Conservation (phyloP, 2,329 filamentous ascomycete species). For the Penicillium aurantiogriseum region DNA sequence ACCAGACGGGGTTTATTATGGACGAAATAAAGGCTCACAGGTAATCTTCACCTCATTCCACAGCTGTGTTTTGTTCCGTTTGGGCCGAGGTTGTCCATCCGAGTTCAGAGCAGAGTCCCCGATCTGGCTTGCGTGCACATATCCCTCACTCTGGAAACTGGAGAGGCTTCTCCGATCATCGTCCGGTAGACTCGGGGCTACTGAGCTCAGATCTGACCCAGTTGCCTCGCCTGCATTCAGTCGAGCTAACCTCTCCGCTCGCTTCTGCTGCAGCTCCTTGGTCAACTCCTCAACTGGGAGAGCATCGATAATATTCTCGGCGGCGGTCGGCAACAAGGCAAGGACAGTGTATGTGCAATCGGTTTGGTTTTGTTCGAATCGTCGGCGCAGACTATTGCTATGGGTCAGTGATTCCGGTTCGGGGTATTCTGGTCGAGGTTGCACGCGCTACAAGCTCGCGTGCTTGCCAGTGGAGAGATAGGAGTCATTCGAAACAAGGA, state of each 20-base stretch:
- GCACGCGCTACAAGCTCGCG: conserved; percentile 14
- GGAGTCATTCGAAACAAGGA: neutral
- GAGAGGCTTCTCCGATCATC: conserved; percentile 61
- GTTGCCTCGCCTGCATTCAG: conserved; percentile 56
- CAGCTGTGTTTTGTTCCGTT: conserved; percentile 84
- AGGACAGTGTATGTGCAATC: conserved; percentile 98
- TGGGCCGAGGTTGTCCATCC: conserved; percentile 53
- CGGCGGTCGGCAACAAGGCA: conserved; percentile 88
- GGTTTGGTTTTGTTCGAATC: conserved; percentile 98
- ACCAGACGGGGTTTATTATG: neutral
- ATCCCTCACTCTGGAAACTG: conserved; percentile 77
- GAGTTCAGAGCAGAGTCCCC: conserved; percentile 51
- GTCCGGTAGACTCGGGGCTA: conserved; percentile 69
- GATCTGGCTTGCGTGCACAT: conserved; percentile 77
- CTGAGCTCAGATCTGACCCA: conserved; percentile 57
- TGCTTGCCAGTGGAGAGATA: neutral
- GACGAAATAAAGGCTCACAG: conserved; percentile 54
- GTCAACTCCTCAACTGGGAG: conserved; percentile 92
- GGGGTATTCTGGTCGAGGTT: conserved; percentile 7
- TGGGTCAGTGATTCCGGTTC: conserved; percentile 17
- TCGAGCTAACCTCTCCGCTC: conserved; percentile 67
- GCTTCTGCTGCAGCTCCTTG: conserved; percentile 91
- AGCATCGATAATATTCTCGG: conserved; percentile 80
- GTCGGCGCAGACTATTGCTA: conserved; percentile 71
- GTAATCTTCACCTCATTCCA: conserved; percentile 98